Base-by-base conservation (phyloP, 306 rosid genomes). In the Dryas alaskensis region DNA sequence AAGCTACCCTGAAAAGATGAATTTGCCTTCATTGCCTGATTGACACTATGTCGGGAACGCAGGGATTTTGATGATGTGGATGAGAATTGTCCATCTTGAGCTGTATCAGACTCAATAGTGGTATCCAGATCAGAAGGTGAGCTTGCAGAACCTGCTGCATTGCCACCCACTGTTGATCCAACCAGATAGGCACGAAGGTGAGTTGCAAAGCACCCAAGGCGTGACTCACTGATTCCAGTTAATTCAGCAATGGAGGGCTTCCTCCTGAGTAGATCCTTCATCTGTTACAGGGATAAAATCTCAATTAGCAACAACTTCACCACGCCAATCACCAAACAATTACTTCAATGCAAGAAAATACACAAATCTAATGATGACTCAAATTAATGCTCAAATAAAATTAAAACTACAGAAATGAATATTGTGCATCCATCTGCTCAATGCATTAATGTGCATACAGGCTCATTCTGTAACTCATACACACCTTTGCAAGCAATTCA, bases 141-240 rank as follows among this genome's bases (percentile, higher is more conserved):
- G 69, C 79, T 74, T 8, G 79, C 75, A 65, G 83, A 78, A 79
- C 77, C 77, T 57, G 82, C 80, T 73, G 67, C 70, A 54, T 67
- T 58, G 64, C 77, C 84, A 60, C 78, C 78, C 22, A 78, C 83
- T 1, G 91, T 67, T 64, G 95, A 85, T 68, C 96, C 96, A 67
- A 86, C 81, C 70, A 95, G 99, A 92, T 84, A 89, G 57, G 99
- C 89, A 55, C 87, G 96, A 76, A 95, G 98, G 70, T 90, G 90
- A 75, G 90, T 87, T 48, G 96, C 97, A 88, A 95, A 92, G 85
- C 87, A 92, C 63, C 92, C 91, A 39, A 95, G 96, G 55, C 99
- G 87, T 16, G 92, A 81, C 79, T 87, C 89, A 76, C 97, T 87
- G 72, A 95, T 92, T 84, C 99, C 99, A 81, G 98, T 95, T 81